Evolutionary conservation across 768 basidiomycete species (phyloP), one percentile per base, ranked within the genome.

Genomic region (Pisolithus sp.): DNA sequence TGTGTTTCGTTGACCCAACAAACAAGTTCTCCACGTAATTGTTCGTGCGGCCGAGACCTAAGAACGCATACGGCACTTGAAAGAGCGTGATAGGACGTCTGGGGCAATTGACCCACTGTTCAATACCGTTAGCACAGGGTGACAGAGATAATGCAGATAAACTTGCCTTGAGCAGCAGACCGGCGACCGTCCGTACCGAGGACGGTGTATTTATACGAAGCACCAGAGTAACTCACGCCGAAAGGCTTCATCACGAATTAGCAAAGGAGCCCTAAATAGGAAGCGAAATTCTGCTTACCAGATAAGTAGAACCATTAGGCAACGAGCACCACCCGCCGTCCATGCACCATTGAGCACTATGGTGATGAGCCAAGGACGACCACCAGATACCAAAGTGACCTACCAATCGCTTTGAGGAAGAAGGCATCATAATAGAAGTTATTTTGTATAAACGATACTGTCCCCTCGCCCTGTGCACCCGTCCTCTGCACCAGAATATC

Each of bases 21-120:
- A 96, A 96, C 2, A 99, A 78, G 67, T 97, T 97, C 76, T 99
- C 96, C 61, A 99, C 93, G 70, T 99, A 99, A 67, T 99, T 99
- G 69, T 99, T 99, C 15, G 94, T 98, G 39, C 96, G 83, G 0
- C 95, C 96, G 7, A 99, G 82, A 1, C 96, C 95, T 63, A 98
- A 90, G 77, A 93, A 96, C 2, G 93, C 82, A 63, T 97, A 98
- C 1, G 96, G 96, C 1, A 91, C 85, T 49, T 86, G 81, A 9
- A 94, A 98, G 78, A 13, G 94, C 77, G 49, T 95, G 89, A 68
- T 98, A 98, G 0, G 89, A 82, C 3, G 93, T 90, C 63, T 95
- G 93, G 4, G 96, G 85, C 5, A 97, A 81, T 68, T 99, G 95
- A 7, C 85, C 87, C 49, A 96, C 93, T 92, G 60, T 50, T 36